phyloP scores from a whole-genome alignment of 2,329 filamentous ascomycete genomes.

The Trichoderma cornu-damae region DNA sequence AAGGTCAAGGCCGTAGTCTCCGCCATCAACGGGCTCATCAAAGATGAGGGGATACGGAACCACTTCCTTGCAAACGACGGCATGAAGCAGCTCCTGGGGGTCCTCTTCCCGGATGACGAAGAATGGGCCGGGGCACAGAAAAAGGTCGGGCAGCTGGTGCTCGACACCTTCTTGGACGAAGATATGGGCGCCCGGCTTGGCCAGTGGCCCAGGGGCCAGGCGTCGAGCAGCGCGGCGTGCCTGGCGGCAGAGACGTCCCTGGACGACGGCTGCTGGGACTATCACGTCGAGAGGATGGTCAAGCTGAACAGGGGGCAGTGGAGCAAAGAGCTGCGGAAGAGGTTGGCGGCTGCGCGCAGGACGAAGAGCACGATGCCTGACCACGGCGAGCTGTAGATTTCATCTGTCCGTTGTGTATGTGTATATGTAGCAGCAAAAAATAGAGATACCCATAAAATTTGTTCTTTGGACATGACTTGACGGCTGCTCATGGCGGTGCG shows the following conservation, averaged over 20 bases:
- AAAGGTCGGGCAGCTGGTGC: slow-evolving; percentile 53
- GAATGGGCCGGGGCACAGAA: slow-evolving; percentile 48
- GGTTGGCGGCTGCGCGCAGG: slow-evolving; percentile 33
- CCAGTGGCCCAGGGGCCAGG: slow-evolving; percentile 46
- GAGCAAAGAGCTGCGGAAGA: slow-evolving; percentile 40
- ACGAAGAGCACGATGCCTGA: slow-evolving; percentile 24
- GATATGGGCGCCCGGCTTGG: slow-evolving; percentile 56
- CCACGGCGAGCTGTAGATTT: slow-evolving; percentile 33
- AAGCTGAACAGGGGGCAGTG: slow-evolving; percentile 40
- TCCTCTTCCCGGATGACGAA: slow-evolving; percentile 44
- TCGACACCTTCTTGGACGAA: slow-evolving; percentile 63
- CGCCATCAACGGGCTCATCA: slow-evolving; percentile 53
- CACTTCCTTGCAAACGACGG: slow-evolving; percentile 53
- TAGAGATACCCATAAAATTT: slow-evolving; percentile 9
- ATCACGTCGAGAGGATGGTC: slow-evolving; percentile 42
- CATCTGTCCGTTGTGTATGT: background rate
- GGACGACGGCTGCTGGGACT: slow-evolving; percentile 55
- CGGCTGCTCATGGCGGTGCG: background rate
- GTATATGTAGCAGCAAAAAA: background rate
- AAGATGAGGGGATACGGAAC: slow-evolving; percentile 45
- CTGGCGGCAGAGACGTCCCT: slow-evolving; percentile 28
- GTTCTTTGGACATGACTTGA: background rate
- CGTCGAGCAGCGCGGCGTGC: slow-evolving; percentile 36
- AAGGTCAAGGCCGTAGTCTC: slow-evolving; percentile 40
- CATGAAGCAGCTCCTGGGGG: slow-evolving; percentile 50